Conservation (phyloP, 2,329 filamentous ascomycete genomes). For the Madurella mycetomatis region DNA sequence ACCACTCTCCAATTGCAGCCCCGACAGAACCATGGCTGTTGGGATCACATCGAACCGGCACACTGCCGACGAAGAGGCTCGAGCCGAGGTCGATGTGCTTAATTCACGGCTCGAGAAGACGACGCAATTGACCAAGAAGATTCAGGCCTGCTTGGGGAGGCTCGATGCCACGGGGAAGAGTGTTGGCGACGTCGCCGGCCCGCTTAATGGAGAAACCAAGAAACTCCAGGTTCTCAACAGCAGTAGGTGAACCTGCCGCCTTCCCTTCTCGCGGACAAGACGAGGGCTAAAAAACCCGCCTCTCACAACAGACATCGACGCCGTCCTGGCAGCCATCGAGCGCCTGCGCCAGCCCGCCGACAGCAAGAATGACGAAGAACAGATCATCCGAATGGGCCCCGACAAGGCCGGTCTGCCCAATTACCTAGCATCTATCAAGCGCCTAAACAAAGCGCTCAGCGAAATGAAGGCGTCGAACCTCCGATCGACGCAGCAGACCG, state of each 20-base stretch:
- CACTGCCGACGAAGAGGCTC: slow-evolving; percentile 61
- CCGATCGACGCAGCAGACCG: slow-evolving; percentile 84
- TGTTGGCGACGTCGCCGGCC: slow-evolving; percentile 86
- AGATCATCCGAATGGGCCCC: slow-evolving; percentile 83
- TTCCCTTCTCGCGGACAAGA: neutral
- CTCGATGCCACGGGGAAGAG: slow-evolving; percentile 85
- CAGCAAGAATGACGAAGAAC: slow-evolving; percentile 86
- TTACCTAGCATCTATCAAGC: slow-evolving; percentile 85
- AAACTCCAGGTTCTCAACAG: slow-evolving; percentile 80
- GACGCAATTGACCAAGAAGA: slow-evolving; percentile 88
- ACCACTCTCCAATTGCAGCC: neutral
- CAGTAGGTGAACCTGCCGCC: slow-evolving; percentile 48
- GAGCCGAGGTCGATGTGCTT: slow-evolving; percentile 65
- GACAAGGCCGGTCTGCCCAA: slow-evolving; percentile 75
- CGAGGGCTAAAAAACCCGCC: neutral
- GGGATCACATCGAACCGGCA: slow-evolving; percentile 44
- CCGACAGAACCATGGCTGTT: slow-evolving; percentile 43
- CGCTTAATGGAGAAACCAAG: slow-evolving; percentile 88
- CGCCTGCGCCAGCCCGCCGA: slow-evolving; percentile 85
- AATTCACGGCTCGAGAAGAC: slow-evolving; percentile 83
- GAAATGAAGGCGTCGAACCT: slow-evolving; percentile 90
- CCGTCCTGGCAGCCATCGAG: slow-evolving; percentile 80
- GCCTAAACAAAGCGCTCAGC: slow-evolving; percentile 75
- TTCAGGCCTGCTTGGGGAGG: slow-evolving; percentile 78
- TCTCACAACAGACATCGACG: slow-evolving; percentile 66